These are phyloP conservation scores for Dillenia turbinata DNA, from an alignment of 164 flowering plant species.

Conservation along the genomic window DNA sequence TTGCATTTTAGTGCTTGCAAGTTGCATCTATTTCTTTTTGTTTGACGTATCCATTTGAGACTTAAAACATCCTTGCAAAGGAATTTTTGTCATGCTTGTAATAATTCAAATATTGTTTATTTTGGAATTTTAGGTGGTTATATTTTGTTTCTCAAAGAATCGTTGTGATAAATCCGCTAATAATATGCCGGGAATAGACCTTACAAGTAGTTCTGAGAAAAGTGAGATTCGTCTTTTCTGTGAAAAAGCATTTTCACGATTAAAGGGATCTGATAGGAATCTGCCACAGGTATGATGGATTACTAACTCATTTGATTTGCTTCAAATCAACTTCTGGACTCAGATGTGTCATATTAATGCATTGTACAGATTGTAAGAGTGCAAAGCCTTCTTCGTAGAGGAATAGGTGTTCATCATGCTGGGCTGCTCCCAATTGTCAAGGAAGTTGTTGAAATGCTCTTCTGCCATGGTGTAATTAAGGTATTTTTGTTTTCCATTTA, in stretches of 20 bases:
- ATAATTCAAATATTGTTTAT: neutral
- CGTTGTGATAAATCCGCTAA: constrained; percentile 98
- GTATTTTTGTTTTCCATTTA: constrained; percentile 24
- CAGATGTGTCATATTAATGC: constrained; percentile 3
- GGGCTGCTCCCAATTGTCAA: constrained; percentile 98
- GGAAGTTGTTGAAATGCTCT: constrained; percentile 99
- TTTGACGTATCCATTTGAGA: neutral
- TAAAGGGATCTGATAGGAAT: constrained; percentile 95
- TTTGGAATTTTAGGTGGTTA: constrained; percentile 63
- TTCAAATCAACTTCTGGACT: constrained; percentile 5
- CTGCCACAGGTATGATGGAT: constrained; percentile 77
- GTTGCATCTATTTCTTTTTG: neutral
- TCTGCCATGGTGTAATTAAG: constrained; percentile 95
- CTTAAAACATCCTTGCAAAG: neutral
- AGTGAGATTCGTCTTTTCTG: constrained; percentile 93
- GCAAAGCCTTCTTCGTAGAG: constrained; percentile 80
- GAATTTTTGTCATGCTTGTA: neutral
- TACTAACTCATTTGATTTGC: constrained; percentile 4
- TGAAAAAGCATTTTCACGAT: constrained; percentile 96
- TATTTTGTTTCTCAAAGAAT: constrained; percentile 96
- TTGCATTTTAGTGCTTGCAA: neutral
- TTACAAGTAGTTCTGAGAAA: constrained; percentile 90
- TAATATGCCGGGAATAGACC: constrained; percentile 61
- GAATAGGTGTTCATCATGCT: constrained; percentile 98
- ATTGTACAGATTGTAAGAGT: constrained; percentile 72